Evolutionary conservation across 495 filamentous ascomycete species (phyloP).

Genomic region (Podospora anserina): DNA sequence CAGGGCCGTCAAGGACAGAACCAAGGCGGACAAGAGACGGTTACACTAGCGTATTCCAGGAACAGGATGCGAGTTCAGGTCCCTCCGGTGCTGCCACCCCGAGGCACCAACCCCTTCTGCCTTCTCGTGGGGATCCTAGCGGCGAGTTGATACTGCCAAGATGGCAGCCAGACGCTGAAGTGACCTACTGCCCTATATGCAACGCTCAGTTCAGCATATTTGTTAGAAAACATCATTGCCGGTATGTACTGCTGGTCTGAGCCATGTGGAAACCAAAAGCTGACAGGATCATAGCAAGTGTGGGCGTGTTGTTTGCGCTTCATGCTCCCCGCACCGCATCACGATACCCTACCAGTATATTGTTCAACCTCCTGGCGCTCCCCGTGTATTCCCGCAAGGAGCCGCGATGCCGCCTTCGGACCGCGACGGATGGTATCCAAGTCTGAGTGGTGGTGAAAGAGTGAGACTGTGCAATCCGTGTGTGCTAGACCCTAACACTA

Average conservation of each 20-base stretch:
- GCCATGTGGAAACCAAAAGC: not conserved
- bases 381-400: constrained; percentile 23
- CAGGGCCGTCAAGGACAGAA: not conserved
- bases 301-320: constrained; percentile 85
- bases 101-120: not conserved
- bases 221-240: constrained; percentile 87
- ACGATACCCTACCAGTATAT: constrained; percentile 92
- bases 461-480: constrained; percentile 93
- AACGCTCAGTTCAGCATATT: constrained; percentile 74
- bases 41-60: not conserved
- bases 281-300: constrained; percentile 64
- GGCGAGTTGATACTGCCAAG: constrained; percentile 54
- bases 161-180: constrained; percentile 86
- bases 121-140: not conserved
- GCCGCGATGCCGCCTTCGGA: constrained; percentile 36
- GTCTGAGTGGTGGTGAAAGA: constrained; percentile 67
- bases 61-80: not conserved
- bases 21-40: not conserved
- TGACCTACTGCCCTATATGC: constrained; percentile 79
- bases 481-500: constrained; percentile 84
- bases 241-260: constrained; percentile 43
- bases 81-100: not conserved
- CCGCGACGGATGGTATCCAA: constrained; percentile 45
- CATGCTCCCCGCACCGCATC: constrained; percentile 92
- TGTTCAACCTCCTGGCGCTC: constrained; percentile 67